Evolutionary conservation across 2,329 filamentous ascomycete genomes (phyloP).

Genomic region (Cladobotryum mycophilum): DNA sequence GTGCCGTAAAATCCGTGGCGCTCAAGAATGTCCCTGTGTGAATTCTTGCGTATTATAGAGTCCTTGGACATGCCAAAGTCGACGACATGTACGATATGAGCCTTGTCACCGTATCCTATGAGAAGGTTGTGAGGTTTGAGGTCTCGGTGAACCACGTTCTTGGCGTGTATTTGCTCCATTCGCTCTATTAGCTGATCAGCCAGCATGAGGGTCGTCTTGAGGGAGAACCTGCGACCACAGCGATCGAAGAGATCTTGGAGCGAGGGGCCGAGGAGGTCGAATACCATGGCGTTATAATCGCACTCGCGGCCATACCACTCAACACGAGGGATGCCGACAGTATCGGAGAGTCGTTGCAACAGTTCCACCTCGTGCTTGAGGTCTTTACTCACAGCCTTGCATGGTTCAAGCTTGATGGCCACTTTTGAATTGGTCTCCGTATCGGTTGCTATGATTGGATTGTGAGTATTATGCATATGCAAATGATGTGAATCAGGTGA

Average conservation of each 20-base stretch:
- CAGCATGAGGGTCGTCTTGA: constrained; percentile 20
- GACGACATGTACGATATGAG: constrained; percentile 15
- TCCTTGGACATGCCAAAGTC: constrained; percentile 17
- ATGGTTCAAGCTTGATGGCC: constrained; percentile 24
- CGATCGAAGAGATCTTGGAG: constrained; percentile 56
- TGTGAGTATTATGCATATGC: not conserved
- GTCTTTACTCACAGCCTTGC: not conserved
- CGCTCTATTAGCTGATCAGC: constrained; percentile 17
- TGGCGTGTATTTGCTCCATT: constrained; percentile 15
- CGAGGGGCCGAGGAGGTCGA: constrained; percentile 46
- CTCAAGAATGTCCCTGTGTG: not conserved
- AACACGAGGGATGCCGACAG: constrained; percentile 18
- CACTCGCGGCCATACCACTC: constrained; percentile 16
- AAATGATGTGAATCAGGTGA: too few relatives aligned
- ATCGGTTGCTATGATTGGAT: constrained; percentile 14
- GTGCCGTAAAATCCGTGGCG: constrained; percentile 1
- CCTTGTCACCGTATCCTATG: constrained; percentile 16
- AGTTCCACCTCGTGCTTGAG: constrained; percentile 15
- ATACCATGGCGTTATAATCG: constrained; percentile 19
- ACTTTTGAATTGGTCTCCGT: constrained; percentile 24
- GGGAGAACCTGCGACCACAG: constrained; percentile 15
- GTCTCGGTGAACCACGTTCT: constrained; percentile 15
- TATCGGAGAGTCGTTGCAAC: constrained; percentile 12
- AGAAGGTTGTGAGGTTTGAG: constrained; percentile 20
- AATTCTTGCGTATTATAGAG: not conserved